These are phyloP conservation scores for Scedosporium boydii DNA, from an alignment of 2,329 filamentous ascomycete genomes.

Conservation along the genomic window DNA sequence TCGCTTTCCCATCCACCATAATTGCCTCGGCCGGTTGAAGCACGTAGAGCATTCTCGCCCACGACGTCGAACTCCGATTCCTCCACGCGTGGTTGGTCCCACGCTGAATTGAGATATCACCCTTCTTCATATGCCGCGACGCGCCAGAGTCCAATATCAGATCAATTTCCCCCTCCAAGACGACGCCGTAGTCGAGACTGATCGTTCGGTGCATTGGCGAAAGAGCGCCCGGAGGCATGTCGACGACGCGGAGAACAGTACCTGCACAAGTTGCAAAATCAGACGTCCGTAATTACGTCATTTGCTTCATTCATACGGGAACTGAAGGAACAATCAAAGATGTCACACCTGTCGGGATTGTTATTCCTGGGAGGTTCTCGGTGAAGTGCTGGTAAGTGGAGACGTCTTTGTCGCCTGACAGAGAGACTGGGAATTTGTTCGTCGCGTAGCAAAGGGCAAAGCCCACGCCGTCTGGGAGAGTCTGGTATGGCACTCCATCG, in stretches of 20 bases:
- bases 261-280: constrained; percentile 14
- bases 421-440: constrained; percentile 13
- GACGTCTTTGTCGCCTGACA: constrained; percentile 14
- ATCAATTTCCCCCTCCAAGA: constrained; percentile 44
- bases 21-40: constrained; percentile 17
- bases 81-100: constrained; percentile 47
- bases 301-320: no score
- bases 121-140: constrained; percentile 31
- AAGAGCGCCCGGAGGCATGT: constrained; percentile 16
- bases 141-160: constrained; percentile 42
- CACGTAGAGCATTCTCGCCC: constrained; percentile 35
- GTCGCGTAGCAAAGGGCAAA: constrained; percentile 19
- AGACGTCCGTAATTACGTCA: no score
- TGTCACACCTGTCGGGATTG: constrained; percentile 11
- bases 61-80: constrained; percentile 34
- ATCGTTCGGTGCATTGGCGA: constrained; percentile 35
- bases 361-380: constrained; percentile 10
- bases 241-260: constrained; percentile 16
- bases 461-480: not conserved
- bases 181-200: constrained; percentile 44
- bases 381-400: constrained; percentile 13
- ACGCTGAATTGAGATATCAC: constrained; percentile 45
- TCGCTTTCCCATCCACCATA: constrained; percentile 8
- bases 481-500: not conserved
- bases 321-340: no score